Evolutionary conservation across 2,329 filamentous ascomycete species (phyloP).

Genomic region (Penicillium oxalicum): DNA sequence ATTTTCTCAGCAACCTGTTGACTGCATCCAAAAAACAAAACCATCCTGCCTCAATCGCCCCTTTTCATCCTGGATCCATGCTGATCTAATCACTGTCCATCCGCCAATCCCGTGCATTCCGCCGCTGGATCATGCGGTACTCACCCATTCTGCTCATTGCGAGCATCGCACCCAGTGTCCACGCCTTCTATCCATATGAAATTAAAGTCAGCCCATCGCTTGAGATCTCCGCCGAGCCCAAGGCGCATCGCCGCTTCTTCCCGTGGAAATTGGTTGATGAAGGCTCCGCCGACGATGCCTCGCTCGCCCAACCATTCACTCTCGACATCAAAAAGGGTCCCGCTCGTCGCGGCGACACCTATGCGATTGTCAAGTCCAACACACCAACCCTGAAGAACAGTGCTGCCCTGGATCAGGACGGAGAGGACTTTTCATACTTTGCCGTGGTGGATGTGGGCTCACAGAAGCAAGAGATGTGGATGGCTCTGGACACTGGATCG

Average conservation of each 20-base stretch:
- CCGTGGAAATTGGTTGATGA: slow-evolving; percentile 22
- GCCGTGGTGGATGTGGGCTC: slow-evolving; percentile 46
- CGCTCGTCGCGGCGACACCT: slow-evolving; percentile 44
- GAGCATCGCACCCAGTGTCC: slow-evolving; percentile 29
- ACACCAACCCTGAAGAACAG: slow-evolving; percentile 42
- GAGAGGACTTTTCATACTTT: slow-evolving; percentile 51
- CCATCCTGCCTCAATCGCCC: no score
- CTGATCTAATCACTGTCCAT: no score
- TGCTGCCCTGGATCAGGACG: slow-evolving; percentile 49
- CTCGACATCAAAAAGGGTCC: slow-evolving; percentile 36
- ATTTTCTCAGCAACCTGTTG: no score
- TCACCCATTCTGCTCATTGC: slow-evolving; percentile 32
- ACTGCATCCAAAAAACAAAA: slow-evolving; percentile 6
- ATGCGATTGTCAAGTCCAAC: slow-evolving; percentile 39
- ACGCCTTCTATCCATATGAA: slow-evolving; percentile 42
- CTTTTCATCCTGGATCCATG: slow-evolving; percentile 7
- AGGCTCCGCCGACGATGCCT: slow-evolving; percentile 15
- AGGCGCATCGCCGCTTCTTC: slow-evolving; percentile 29
- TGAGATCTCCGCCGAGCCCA: slow-evolving; percentile 13
- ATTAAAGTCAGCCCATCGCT: slow-evolving; percentile 18
- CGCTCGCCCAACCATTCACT: slow-evolving; percentile 20
- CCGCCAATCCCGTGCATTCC: no score
- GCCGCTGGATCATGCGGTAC: slow-evolving; percentile 31
- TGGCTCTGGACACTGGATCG: slow-evolving; percentile 52
- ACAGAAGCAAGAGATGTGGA: slow-evolving; percentile 46